Evolutionary conservation across 257 asterid genomes (phyloP).

Genomic region (Mentha longifolia): DNA sequence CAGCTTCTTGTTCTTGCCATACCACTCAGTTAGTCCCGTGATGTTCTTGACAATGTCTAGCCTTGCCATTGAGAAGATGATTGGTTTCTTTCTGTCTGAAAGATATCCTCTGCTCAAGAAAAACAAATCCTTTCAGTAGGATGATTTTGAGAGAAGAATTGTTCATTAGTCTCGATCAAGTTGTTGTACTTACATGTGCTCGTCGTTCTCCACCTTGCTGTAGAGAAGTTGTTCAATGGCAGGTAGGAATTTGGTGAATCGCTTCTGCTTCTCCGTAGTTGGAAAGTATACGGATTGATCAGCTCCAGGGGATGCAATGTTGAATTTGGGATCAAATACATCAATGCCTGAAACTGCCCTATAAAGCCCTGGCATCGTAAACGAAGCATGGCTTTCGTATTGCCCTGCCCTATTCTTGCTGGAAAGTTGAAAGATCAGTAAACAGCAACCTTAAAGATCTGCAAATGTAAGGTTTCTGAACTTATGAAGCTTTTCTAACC

Average conservation of each 20-base stretch:
- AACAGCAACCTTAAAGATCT: conserved; percentile 17
- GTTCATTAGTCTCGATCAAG: conserved; percentile 7
- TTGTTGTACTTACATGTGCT: conserved; percentile 69
- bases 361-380: conserved; percentile 84
- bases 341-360: conserved; percentile 78
- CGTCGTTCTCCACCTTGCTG: conserved; percentile 62
- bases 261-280: conserved; percentile 53
- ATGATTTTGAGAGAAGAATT: background rate
- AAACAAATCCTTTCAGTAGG: conserved; percentile 8
- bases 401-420: conserved; percentile 79
- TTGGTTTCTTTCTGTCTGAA: conserved; percentile 70
- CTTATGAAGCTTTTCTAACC: conserved; percentile 45
- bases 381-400: conserved; percentile 81
- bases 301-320: conserved; percentile 88
- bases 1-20: conserved; percentile 65
- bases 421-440: conserved; percentile 37
- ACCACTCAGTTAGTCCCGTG: conserved; percentile 85
- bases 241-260: conserved; percentile 57
- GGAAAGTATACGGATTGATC: conserved; percentile 88
- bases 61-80: conserved; percentile 88
- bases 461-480: conserved; percentile 18
- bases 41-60: conserved; percentile 80
- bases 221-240: conserved; percentile 66
- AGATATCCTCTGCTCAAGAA: conserved; percentile 68
- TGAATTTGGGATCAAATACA: conserved; percentile 87